Evolutionary conservation across 1,284 basidiomycete genomes (phyloP).

Genomic region (Laetiporus sulphureus): DNA sequence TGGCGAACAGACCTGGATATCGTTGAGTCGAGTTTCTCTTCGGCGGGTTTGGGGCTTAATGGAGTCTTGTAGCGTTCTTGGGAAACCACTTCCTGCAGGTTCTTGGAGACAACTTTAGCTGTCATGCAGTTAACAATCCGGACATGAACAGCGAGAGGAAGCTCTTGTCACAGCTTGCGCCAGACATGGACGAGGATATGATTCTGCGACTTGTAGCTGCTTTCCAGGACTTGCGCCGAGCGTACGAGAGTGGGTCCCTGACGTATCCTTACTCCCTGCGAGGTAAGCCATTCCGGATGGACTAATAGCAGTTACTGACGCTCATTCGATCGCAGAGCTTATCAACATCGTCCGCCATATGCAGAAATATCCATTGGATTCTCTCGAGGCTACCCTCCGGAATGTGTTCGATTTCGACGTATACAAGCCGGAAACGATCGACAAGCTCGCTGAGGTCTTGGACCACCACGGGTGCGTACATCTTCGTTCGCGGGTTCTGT

Average conservation of each 20-base stretch:
- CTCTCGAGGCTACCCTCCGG: slow-evolving; percentile 46
- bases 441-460: slow-evolving; percentile 49
- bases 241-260: slow-evolving; percentile 48
- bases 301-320: background rate
- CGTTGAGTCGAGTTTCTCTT: slow-evolving; percentile 31
- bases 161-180: slow-evolving; percentile 53
- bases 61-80: slow-evolving; percentile 45
- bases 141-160: slow-evolving; percentile 54
- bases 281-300: slow-evolving; percentile 30
- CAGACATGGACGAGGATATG: slow-evolving; percentile 47
- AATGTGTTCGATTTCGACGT: slow-evolving; percentile 68
- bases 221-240: slow-evolving; percentile 54
- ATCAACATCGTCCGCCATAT: slow-evolving; percentile 61
- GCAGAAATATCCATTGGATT: slow-evolving; percentile 50
- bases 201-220: slow-evolving; percentile 50
- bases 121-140: slow-evolving; percentile 59
- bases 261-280: slow-evolving; percentile 61
- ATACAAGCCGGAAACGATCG: slow-evolving; percentile 56
- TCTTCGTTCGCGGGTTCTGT: background rate
- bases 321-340: slow-evolving; percentile 35
- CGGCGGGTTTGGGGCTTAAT: too few species aligned
- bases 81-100: slow-evolving; percentile 69
- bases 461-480: slow-evolving; percentile 47
- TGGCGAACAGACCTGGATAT: slow-evolving; percentile 68
- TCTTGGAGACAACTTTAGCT: slow-evolving; percentile 60